Base-by-base conservation (phyloP, 306 rosid genomes). In the Fragaria ananassa region DNA sequence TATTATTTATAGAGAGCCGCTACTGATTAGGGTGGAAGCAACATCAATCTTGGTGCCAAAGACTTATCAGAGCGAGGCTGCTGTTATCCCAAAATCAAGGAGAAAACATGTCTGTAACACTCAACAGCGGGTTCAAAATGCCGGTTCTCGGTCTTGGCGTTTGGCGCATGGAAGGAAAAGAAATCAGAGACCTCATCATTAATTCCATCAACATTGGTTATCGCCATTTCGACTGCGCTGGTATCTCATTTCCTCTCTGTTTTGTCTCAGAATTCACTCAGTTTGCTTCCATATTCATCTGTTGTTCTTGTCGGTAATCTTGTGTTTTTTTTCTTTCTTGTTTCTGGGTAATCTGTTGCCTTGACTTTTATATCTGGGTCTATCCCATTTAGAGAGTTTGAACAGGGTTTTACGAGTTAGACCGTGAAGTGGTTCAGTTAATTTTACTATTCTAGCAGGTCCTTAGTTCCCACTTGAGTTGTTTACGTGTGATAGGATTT, bases 201-300 rank as follows among this genome's bases (percentile, higher is more conserved):
- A 93, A 89, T 73, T 81, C 97, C 81, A 85, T 93, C 83, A 86
- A 91, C 57, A 74, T 88, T n/a, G 96, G 93, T 37, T 91, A 88
- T 86, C 98, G 97, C 78, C 96, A 93, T 83, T 83, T 91, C 21
- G 97, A 93, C 78, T 91, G 98, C 78, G 98, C 98, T 76, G 97
- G 98, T 93, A 84, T 19, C 37, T 62, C 65, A 10, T 62, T 41
- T 45, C 17, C 44, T 9, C 21, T 17, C 1, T 53, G 8, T 56
- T 27, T 8, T 76, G 12, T 47, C 17, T 57, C 17, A 12, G 1
- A 57, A 53, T 1, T 51, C 9, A n/a, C 10, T 21, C 10, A 10
- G 35, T 21, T 68, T 42, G 13, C 3, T 5, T 70, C 10, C 39
- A 11, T 25, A 1, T 27, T 70, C 35, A 27, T 19, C 10, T 10